phyloP scores from a whole-genome alignment of 2,329 filamentous ascomycete species.

The Ophiostoma ulmi region DNA sequence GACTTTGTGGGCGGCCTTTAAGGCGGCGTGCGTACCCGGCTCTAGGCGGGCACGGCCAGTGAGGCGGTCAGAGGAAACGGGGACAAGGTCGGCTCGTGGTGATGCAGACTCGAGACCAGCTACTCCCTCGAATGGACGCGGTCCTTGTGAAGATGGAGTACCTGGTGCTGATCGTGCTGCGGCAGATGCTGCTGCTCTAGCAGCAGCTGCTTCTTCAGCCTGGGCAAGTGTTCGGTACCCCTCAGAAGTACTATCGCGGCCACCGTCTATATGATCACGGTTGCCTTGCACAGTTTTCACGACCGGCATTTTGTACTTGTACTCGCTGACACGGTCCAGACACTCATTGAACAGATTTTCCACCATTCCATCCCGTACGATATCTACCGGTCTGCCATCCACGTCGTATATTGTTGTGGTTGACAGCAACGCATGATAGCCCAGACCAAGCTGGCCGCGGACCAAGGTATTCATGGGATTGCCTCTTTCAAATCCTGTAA shows the following conservation, averaged over 20 bases:
- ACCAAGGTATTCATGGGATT: conserved; percentile 91
- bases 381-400: conserved; percentile 71
- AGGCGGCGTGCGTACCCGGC: conserved; percentile 52
- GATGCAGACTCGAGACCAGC: conserved; percentile 35
- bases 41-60: conserved; percentile 67
- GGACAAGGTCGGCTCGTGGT: conserved; percentile 47
- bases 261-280: conserved; percentile 72
- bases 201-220: conserved; percentile 63
- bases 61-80: conserved; percentile 61
- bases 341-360: conserved; percentile 95
- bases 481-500: conserved; percentile 92
- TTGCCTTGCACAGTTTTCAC: conserved; percentile 75
- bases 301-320: conserved; percentile 70
- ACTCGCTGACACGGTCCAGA: conserved; percentile 83
- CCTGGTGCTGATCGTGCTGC: background rate
- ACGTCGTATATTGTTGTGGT: conserved; percentile 77
- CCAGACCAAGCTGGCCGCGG: conserved; percentile 80
- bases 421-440: conserved; percentile 75
- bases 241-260: conserved; percentile 69
- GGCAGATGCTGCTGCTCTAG: conserved; percentile 26
- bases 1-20: conserved; percentile 71
- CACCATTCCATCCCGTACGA: conserved; percentile 70
- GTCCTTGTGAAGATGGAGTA: background rate
- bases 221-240: conserved; percentile 66
- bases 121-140: background rate